Base-by-base conservation (phyloP, 164 flowering plant species). In the Euptelea pleiosperma region DNA sequence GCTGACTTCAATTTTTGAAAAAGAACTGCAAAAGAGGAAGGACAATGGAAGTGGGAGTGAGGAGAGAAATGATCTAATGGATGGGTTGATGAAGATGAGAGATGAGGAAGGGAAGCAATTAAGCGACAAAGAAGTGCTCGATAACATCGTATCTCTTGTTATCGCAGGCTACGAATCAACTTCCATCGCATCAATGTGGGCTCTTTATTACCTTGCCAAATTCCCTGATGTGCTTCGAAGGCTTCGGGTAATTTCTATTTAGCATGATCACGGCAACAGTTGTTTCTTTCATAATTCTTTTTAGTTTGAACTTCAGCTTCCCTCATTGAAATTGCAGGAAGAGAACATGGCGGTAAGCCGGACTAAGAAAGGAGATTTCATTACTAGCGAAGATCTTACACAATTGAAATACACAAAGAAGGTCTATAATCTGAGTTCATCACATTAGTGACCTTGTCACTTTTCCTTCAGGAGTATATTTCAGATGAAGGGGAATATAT, bases 141-240 rank as follows among this genome's bases (percentile, higher is more conserved):
- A 84, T 44, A 82, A 84, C 64, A 82, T 79, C 26, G 55, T 73
- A 1, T 65, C 66, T 63, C 58, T 79, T 19, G 69, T 79, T 14
- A 21, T 72, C 34, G 83, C 70, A 6, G 84, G 82, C 46, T 80
- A 82, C 51, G 73, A 68, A 51, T 71, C 86, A 6, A 79, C 80
- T 48, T 19, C 80, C 29, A 61, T 74, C 18, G 48, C 79, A 8
- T 63, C 70, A 30, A 78, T 64, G 75, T 81, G 82, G 86, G 78
- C 76, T 43, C 48, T 79, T 2, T 79, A 81, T 60, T 78, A 63
- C 63, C 80, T 83, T 28, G 78, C 82, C 52, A 81, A 77, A 60
- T 77, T n/a, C 54, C 86, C 81, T 0, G 16, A 72, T 41, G 84
- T 79, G 42, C 80, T 83, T 24, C 31, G 58, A 40, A 77, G 57